Base-by-base conservation (phyloP, 441 rosid genomes). In the Euphorbia corollata region DNA sequence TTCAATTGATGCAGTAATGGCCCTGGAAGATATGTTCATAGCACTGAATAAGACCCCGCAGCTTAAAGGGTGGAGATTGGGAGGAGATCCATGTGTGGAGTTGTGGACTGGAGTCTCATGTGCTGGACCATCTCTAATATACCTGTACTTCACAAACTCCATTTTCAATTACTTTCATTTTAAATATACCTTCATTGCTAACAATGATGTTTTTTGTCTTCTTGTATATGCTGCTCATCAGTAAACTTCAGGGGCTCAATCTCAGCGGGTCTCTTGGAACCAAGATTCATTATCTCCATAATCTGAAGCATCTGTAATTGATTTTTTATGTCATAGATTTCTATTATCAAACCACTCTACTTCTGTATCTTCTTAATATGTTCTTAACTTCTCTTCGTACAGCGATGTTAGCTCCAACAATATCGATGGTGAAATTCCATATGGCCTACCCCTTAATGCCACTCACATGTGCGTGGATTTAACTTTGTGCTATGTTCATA, bases 11-110 rank as follows among this genome's bases (percentile, higher is more conserved):
- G 77, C 89, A 94, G 97, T 87, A 34, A 55, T 53, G 58, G 91
- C 83, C 61, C 89, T 94, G 60, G 79, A 84, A 66, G 83, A 86
- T 80, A 81, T 89, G 64, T 89, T 82, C 74, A 75, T 58, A 56
- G 76, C 91, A 18, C 75, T 89, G 69, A 86, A 83, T 59, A 67
- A 60, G 74, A 84, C 97, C 30, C 75, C 71, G 19, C 87, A 86
- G 79, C 85, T 94, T 64, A 84, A 78, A 64, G 84, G 89, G 59
- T 94, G 99, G 99, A 86, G 68, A 73, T 24, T 61, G 32, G 81
- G 88, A 51, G 92, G 93, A 59, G 97, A 91, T 82, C 98, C 99
- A 6, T 94, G 98, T 63, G 83, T 74, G 32, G 92, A 88, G 76
- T 79, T 77, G 22, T 94, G 99, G 99, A 86, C 75, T 24, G 97